Evolutionary conservation across 1,284 basidiomycete genomes (phyloP).

Genomic region (Coniferiporia weirii): DNA sequence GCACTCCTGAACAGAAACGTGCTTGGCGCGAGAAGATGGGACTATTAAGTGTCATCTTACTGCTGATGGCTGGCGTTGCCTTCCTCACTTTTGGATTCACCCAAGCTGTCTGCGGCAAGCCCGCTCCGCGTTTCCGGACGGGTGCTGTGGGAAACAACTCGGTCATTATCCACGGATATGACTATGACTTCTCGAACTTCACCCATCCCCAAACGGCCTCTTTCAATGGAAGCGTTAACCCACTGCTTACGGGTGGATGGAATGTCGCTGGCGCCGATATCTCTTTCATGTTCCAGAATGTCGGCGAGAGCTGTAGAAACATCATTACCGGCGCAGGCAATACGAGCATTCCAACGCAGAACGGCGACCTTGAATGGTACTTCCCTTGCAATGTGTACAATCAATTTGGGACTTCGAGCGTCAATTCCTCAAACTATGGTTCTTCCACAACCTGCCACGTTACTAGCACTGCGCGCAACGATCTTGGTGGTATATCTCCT

Average conservation of each 20-base stretch:
- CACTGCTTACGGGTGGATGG: slow-evolving; percentile 75
- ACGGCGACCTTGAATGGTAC: slow-evolving; percentile 73
- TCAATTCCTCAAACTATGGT: slow-evolving; percentile 70
- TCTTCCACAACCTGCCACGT: slow-evolving; percentile 69
- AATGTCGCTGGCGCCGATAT: slow-evolving; percentile 81
- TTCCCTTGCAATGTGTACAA: slow-evolving; percentile 91
- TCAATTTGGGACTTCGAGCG: slow-evolving; percentile 59
- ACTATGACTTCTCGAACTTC: slow-evolving; percentile 88
- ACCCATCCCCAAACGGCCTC: slow-evolving; percentile 66
- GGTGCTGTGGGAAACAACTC: slow-evolving; percentile 77
- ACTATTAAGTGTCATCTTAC: slow-evolving; percentile 74
- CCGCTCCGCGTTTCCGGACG: slow-evolving; percentile 74
- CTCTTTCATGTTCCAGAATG: slow-evolving; percentile 92
- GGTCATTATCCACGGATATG: slow-evolving; percentile 90
- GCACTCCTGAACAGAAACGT: slow-evolving; percentile 88
- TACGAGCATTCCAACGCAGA: slow-evolving; percentile 60
- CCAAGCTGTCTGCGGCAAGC: slow-evolving; percentile 84
- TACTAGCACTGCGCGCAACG: slow-evolving; percentile 44
- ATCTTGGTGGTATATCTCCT: slow-evolving; percentile 45
- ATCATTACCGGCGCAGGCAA: slow-evolving; percentile 69
- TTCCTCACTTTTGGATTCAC: slow-evolving; percentile 99
- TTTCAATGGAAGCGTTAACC: slow-evolving; percentile 80
- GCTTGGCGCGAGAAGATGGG: slow-evolving; percentile 99
- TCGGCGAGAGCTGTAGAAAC: slow-evolving; percentile 76
- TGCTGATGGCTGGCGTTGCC: slow-evolving; percentile 89